These are phyloP conservation scores for Wilcoxina mikolae DNA, from an alignment of 495 filamentous ascomycete genomes.

Conservation along the genomic window DNA sequence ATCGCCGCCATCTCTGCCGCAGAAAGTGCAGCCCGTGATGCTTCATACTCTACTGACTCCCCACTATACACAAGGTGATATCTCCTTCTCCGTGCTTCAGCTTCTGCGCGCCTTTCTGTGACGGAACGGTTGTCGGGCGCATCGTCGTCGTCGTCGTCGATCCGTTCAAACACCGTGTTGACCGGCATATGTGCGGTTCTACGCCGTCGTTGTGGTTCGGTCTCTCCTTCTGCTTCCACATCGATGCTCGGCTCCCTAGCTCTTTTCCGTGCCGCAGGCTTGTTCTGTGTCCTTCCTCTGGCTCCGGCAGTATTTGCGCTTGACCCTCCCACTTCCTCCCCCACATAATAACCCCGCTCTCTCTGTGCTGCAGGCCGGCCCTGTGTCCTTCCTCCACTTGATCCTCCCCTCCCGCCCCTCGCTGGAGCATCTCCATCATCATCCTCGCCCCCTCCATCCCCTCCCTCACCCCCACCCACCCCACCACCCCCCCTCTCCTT, in stretches of 20 bases:
- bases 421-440: slow-evolving; percentile 52
- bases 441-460: slow-evolving; percentile 62
- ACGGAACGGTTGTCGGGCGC: too few species aligned
- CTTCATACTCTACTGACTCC: neutral
- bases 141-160: too few species aligned
- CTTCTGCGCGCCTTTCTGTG: neutral
- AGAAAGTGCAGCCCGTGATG: neutral
- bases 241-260: neutral
- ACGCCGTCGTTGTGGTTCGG: too few species aligned
- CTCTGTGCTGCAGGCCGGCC: neutral
- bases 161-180: too few species aligned
- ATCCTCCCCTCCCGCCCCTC: too few species aligned
- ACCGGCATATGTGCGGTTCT: too few species aligned
- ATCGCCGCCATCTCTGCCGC: neutral
- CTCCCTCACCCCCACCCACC: slow-evolving; percentile 38
- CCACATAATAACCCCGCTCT: neutral
- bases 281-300: neutral
- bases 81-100: neutral
- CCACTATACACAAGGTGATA: neutral
- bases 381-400: too few species aligned
- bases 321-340: neutral
- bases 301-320: neutral
- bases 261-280: neutral
- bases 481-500: slow-evolving; percentile 47
- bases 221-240: too few species aligned